These are phyloP conservation scores for Kuraishia capsulata DNA, from an alignment of 805 yeast genomes.

Conservation along the genomic window DNA sequence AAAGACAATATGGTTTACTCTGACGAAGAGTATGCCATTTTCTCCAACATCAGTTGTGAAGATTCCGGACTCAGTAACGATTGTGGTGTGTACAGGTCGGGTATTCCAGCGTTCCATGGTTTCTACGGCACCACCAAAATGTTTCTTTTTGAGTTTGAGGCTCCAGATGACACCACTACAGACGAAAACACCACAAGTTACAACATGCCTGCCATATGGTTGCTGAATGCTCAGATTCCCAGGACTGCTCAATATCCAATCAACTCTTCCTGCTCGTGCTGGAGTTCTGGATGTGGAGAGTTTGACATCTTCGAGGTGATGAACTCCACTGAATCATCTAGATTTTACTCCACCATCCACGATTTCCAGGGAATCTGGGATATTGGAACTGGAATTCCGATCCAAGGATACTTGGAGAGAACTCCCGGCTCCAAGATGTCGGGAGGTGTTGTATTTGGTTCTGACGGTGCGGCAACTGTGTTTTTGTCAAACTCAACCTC, in stretches of 20 bases:
- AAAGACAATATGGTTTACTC: conserved; percentile 41
- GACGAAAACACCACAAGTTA: conserved; percentile 27
- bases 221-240: conserved; percentile 63
- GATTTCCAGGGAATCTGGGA: conserved; percentile 67
- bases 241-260: conserved; percentile 65
- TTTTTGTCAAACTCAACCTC: conserved; percentile 47
- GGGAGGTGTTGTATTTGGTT: conserved; percentile 67
- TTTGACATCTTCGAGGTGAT: conserved; percentile 69
- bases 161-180: conserved; percentile 47
- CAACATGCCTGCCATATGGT: conserved; percentile 73
- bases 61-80: conserved; percentile 42
- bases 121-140: conserved; percentile 57
- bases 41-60: conserved; percentile 50
- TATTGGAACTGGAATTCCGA: conserved; percentile 51
- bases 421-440: conserved; percentile 39
- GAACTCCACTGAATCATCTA: conserved; percentile 47
- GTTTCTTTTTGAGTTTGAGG: conserved; percentile 62
- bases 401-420: conserved; percentile 49
- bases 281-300: conserved; percentile 76
- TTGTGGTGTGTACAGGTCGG: conserved; percentile 72
- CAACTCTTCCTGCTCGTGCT: conserved; percentile 59
- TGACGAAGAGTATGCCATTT: conserved; percentile 50
- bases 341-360: conserved; percentile 61
- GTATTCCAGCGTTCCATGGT: conserved; percentile 69
- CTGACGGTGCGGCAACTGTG: conserved; percentile 50